Base-by-base conservation (phyloP, 1,284 basidiomycete species). In the Cutaneotrichosporon sp. region DNA sequence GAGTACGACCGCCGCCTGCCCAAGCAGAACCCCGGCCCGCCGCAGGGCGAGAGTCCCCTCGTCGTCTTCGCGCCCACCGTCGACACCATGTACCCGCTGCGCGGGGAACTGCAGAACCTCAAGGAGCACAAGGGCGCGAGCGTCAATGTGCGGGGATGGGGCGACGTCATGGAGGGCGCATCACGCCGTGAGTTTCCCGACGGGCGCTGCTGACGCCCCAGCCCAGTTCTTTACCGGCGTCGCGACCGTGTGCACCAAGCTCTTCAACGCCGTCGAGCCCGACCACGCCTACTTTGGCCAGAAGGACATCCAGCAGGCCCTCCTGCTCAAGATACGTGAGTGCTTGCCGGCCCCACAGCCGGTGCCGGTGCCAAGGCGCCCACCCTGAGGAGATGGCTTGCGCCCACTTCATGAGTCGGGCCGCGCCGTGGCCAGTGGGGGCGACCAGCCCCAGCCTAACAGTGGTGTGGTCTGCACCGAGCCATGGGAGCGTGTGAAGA, bases 211-310 rank as follows among this genome's bases (percentile, higher is more conserved):
- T 64, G 31, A 64, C 55, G 2, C 50, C n/a, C 22, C 92, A 70
- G 95, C 97, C 1, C 88, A 88, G 24, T 99, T 98, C 82, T 97
- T 99, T 82, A 86, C 92, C 60, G 95, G 95, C 3, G 95, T 99
- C 2, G 91, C 94, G 0, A 99, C 95, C 0, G 88, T 97, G 52
- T 93, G 95, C 60, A 90, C 91, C 3, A 99, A 98, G 79, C 84
- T 98, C 14, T 97, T 98, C 83, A 95, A 97, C 74, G 86, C 87
- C 51, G 85, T 98, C 47, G 87, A 95, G 90, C 95, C 95, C 2
- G 91, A 91, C 56, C 86, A 87, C 60, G 88, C 91, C 24, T 99
- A 98, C 79, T 97, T 99, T 72, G 95, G 97, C 0, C 95, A 98
- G 79, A 99, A 99, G 78, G 95, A 99, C 74, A 97, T 99, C 59